Percentiles rank a stretch among this genome's conserved stretches.
These are phyloP conservation scores for Aureobasidium sp. DNA, from an alignment of 2,329 filamentous ascomycete species.

Conservation along the genomic window DNA sequence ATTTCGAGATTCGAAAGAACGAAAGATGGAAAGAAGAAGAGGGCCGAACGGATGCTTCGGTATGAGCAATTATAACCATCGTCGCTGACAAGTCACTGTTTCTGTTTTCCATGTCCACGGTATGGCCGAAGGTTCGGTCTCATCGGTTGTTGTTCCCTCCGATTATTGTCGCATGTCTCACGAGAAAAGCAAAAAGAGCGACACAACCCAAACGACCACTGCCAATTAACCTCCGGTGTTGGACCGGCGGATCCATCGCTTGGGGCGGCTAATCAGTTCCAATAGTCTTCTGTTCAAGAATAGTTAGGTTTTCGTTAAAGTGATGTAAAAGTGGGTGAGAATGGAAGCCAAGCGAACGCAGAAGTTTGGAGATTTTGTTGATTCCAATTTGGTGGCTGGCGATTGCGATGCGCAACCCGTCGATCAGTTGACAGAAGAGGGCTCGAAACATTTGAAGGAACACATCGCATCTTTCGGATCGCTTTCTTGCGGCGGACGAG, in stretches of 20 bases:
- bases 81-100: background rate
- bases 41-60: too few species aligned
- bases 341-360: constrained; percentile 6
- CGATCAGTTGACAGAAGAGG: background rate
- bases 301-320: constrained; percentile 7
- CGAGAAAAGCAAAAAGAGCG: background rate
- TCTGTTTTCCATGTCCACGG: background rate
- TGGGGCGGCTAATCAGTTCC: constrained; percentile 4
- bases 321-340: background rate
- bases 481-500: background rate
- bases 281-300: constrained; percentile 7
- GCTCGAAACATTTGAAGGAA: background rate
- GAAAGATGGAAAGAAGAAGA: background rate
- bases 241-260: constrained; percentile 4
- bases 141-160: background rate
- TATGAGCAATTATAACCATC: background rate
- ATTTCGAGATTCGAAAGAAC: background rate
- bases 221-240: background rate
- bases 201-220: background rate
- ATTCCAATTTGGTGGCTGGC: constrained; percentile 10
- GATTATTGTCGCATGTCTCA: background rate
- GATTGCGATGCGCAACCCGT: background rate
- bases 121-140: background rate
- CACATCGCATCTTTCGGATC: background rate
- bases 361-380: background rate